phyloP scores from a whole-genome alignment of 805 yeast genomes.

The Candida orba region DNA sequence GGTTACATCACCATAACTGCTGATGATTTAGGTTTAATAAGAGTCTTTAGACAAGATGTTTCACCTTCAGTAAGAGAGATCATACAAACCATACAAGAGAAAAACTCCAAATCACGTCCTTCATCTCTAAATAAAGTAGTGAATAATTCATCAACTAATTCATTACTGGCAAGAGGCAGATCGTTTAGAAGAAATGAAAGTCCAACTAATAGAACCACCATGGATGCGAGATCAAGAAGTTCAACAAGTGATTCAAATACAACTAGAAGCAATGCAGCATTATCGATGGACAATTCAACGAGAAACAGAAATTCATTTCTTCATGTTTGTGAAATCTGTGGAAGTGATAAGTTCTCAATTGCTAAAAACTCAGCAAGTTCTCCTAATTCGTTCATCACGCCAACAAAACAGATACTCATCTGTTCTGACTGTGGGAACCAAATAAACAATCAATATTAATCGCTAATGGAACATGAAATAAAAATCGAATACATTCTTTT shows the following conservation, averaged over 20 bases:
- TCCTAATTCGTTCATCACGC: not conserved
- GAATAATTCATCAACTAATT: conserved; percentile 12
- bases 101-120: not conserved
- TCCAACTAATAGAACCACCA: not conserved
- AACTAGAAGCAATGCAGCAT: not conserved
- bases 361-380: conserved; percentile 3
- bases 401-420: conserved; percentile 8
- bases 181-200: conserved; percentile 1
- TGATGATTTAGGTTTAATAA: conserved; percentile 63
- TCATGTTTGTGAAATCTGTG: conserved; percentile 19
- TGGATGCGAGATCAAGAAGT: not conserved
- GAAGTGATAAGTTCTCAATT: conserved; percentile 20
- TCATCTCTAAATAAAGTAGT: conserved; percentile 9
- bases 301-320: not conserved
- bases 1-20: conserved; percentile 63
- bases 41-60: conserved; percentile 77
- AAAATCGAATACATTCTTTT: too few relatives aligned
- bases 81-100: conserved; percentile 8
- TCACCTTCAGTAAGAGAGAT: conserved; percentile 41
- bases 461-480: not conserved
- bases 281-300: not conserved
- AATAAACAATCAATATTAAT: conserved; percentile 8
- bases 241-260: conserved; percentile 12
- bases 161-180: conserved; percentile 14
- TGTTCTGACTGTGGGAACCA: conserved; percentile 25